Evolutionary conservation across 805 yeast species (phyloP), one percentile per base, ranked within the genome.

Genomic region (Candida boidinii): DNA sequence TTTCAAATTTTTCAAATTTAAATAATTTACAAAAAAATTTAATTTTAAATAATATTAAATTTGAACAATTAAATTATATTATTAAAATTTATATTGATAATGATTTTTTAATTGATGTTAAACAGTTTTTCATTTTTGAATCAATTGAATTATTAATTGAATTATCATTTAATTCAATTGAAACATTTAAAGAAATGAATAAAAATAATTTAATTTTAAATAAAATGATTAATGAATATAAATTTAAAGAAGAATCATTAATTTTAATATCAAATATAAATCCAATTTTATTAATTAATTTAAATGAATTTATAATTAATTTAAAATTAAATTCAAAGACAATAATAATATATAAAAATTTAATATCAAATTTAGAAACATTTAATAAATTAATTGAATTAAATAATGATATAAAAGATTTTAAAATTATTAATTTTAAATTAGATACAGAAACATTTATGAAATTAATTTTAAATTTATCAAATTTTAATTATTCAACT

Each of bases 261-360:
- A 39, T 35, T 22, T 39, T 60, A 13, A 36, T 61, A 17, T 35
- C 56, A 1, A 37, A 47, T 11, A 28, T 57, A 8, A 43, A 56
- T 26, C 49, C 60, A 4, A 21, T 35, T 9, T 34, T 54, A 10
- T 33, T 56, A 14, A 38, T 36, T 10, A 9, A 29, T 7, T 37
- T 31, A 11, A 42, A 47, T 7, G 33, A 32, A 1, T 42, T 49
- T 13, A 28, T 51, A 7, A 25, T 34, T 7, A 28, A 36, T 5
- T 25, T 60, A 3, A 40, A 44, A 4, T 35, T 58, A 13, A 42
- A 37, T n/a, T 40, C 52, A 1, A 44, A 34, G 15, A 49, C 54
- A 3, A 21, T 50, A 3, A 36, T 39, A 5, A 45, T 57, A 2
- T 43, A 46, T 20, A 23, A 39, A 13, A 58, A 56, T 26, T 26